Conservation (phyloP, 257 asterid genomes). For the Solanum raphanifolium region DNA sequence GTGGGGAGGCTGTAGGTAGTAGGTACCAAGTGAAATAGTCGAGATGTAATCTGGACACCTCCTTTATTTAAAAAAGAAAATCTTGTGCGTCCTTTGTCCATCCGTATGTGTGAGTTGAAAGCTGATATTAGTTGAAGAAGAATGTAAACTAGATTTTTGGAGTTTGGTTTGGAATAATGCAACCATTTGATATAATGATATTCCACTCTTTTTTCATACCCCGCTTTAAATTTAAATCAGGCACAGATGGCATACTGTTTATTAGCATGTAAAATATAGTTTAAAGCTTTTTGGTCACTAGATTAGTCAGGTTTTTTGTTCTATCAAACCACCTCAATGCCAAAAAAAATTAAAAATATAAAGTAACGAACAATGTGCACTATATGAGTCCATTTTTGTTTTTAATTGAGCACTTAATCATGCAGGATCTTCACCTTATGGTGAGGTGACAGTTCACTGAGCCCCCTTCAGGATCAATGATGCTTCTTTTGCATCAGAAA, state of each 20-base stretch:
- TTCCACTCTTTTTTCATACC: not conserved
- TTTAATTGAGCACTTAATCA: not conserved
- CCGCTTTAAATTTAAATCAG: not conserved
- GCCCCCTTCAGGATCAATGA: not conserved
- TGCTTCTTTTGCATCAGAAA: not conserved
- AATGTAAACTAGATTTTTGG: not conserved
- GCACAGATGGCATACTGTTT: not conserved
- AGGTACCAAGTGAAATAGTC: not conserved
- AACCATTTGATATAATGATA: not conserved
- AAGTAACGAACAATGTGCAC: not conserved
- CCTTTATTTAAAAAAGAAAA: not conserved
- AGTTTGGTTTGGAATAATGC: not conserved
- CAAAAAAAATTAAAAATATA: not conserved
- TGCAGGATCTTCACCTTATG: not conserved
- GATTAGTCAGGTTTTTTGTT: not conserved
- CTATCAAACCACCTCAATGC: not conserved
- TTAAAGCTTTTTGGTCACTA: not conserved
- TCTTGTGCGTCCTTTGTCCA: not conserved
- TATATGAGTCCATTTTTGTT: not conserved
- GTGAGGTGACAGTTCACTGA: not conserved
- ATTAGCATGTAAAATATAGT: not conserved
- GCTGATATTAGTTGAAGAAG: not conserved
- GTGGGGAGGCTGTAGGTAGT: not conserved
- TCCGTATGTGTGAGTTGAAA: not conserved
- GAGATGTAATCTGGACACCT: not conserved